phyloP scores from a whole-genome alignment of 805 yeast species.

The Vanderwaltozyma verrucispora region DNA sequence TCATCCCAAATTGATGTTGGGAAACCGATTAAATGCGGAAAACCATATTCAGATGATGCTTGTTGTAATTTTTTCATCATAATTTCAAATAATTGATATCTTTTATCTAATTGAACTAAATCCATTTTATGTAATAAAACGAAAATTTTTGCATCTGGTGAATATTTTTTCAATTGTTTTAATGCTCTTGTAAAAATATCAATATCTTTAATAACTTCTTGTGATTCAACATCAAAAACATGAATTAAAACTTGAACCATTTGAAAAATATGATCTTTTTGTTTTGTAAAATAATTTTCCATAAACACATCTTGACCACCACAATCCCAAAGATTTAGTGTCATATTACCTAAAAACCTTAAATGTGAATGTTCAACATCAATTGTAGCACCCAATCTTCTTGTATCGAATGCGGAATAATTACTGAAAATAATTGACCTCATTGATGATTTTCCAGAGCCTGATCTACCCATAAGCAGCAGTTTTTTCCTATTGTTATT shows the following conservation, averaged over 20 bases:
- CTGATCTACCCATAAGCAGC: conserved; percentile 79
- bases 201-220: conserved; percentile 84
- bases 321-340: conserved; percentile 94
- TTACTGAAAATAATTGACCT: conserved; percentile 90
- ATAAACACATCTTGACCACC: conserved; percentile 96
- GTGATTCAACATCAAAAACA: conserved; percentile 92
- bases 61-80: conserved; percentile 77
- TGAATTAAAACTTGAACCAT: conserved; percentile 94
- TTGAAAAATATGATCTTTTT: conserved; percentile 84
- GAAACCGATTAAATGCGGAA: conserved; percentile 63
- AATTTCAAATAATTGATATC: conserved; percentile 71
- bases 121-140: conserved; percentile 94
- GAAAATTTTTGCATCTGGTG: conserved; percentile 87
- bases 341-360: conserved; percentile 88
- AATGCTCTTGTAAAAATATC: conserved; percentile 82
- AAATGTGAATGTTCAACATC: conserved; percentile 97
- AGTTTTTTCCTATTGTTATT: conserved; percentile 46
- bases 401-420: conserved; percentile 92
- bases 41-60: conserved; percentile 59
- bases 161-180: conserved; percentile 67
- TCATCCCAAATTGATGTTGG: conserved; percentile 98
- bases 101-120: conserved; percentile 73
- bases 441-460: conserved; percentile 97
- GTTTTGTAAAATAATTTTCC: conserved; percentile 85
- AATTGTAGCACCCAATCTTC: conserved; percentile 92